Base-by-base conservation (phyloP, 345 rosid genomes). In the Sonneratia caseolaris region DNA sequence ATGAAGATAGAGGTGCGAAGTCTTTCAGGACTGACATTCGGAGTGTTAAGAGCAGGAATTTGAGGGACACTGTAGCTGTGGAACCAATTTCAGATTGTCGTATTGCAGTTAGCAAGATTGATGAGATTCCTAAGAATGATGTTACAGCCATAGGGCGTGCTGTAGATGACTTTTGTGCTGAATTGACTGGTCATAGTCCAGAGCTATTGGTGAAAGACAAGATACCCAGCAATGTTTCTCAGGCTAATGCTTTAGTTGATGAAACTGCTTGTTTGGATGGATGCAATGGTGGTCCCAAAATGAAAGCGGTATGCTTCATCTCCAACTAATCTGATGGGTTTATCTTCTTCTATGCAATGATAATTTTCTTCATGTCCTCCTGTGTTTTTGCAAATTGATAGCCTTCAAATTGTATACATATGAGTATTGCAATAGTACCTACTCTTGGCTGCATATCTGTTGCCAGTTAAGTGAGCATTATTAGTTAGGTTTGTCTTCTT, bases 1-100 rank as follows among this genome's bases (percentile, higher is more conserved):
- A 84, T 83, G 96, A 86, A 83, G 97, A 83, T 82, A 80, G 82
- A 81, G 88, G 81, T 81, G 57, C 74, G 18, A 85, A 80, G 84
- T 76, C 82, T 77, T 74, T 79, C 71, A 72, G 75, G 75, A 73
- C 77, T 76, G 82, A 85, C 71, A 67, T 65, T 76, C 88, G 84
- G 80, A 80, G 74, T 75, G 73, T 66, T 37, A 89, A 81, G 89
- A 84, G 22, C 78, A 85, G 84, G 76, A 82, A 76, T 74, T 59
- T 74, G 65, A 80, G 73, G 77, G 87, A 79, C 62, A 65, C 77
- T 66, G 80, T 71, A 35, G 75, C 78, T 64, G 77, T 70, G 70
- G 84, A 81, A 77, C 75, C 80, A 70, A 68, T 67, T 43, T 74
- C 79, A 69, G 86, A 82, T 73, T 71, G 77, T 77, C 74, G 66